Evolutionary conservation across 2,329 filamentous ascomycete genomes (phyloP), one percentile per base, ranked within the genome.

Genomic region (Phaeosphaeriaceae sp.): DNA sequence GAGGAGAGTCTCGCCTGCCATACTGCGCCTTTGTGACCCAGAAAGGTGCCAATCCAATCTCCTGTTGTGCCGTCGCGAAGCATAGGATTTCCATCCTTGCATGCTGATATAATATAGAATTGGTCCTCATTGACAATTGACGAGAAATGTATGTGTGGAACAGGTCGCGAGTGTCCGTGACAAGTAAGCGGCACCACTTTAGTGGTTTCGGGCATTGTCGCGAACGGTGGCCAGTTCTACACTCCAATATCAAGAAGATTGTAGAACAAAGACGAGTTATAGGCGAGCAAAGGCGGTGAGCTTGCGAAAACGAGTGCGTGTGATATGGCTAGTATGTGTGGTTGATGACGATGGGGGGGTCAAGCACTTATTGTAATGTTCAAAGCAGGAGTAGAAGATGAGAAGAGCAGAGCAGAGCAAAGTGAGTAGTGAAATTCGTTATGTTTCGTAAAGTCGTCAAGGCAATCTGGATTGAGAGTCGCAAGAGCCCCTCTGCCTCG

Each of bases 61-160:
- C 94, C 94, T 39, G 93, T 99, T 54, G 95, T 84, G 56, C 94
- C 94, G 77, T 97, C 91, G 60, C 94, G 90, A 63, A 99, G 88
- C 92, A 97, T 97, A 42, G 94, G 94, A 73, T 97, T 97, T 69
- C 93, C 93, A 80, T 99, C 94, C 81, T 96, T 96, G 81, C 91
- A 94, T 60, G 92, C 92, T 20, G 92, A 96, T 58, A 97, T 92
- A 68, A 97, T 82, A 73, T 94, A 96, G 76, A 94, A 97, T 58
- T 87, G 84, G 56, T 91, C 89, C 60, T 92, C 88, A 67, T 91
- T 88, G 57, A 92, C 85, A 12, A 92, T 81, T 11, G 88, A 85
- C 18, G 92, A 97, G 77, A 97, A 97, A 73, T 86, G 89, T 66
- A 96, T 84, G 74, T 97, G 92, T 6, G 92, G 91, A 44, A 97